Base-by-base conservation (phyloP, 2,329 filamentous ascomycete genomes). In the Cordyceps farinosa region DNA sequence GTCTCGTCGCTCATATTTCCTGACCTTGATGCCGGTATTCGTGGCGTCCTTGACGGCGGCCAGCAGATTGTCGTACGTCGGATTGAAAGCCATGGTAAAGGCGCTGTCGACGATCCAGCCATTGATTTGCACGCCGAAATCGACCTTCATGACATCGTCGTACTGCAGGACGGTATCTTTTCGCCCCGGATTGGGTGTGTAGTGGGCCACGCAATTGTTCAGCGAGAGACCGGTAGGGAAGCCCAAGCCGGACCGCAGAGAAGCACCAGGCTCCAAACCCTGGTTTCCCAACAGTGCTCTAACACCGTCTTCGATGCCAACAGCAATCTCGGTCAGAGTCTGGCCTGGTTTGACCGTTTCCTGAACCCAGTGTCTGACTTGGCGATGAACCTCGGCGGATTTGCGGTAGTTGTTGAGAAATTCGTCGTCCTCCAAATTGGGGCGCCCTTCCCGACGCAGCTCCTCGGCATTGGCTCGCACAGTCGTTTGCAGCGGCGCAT, bases 161-260 rank as follows among this genome's bases (percentile, higher is more conserved):
- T 87, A 73, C 68, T 89, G 80, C 42, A 93, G 77, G 11, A 91
- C 75, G 47, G 88, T 81, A 6, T 73, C 70, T 69, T 90, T 90
- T 74, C 93, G 92, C 27, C 90, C 90, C 0, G 90, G 87, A 70
- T 94, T 95, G 0, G 91, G 91, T 4, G 88, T 92, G 73, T 89
- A 95, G 76, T 95, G 91, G 1, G 91, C 91, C 0, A 90, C 90
- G 65, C 88, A 89, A 70, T 93, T 84, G 75, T 95, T 92, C 67
- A 95, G 82, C 71, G 88, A 91, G 50, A 95, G 78, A 58, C 91
- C 91, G 1, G 90, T 92, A 1, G 91, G 91, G 74, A 95, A 95
- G 0, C 89, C 91, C 82, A 94, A 88, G 40, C 91, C 91, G 30
- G 87, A 88, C 71, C 86, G 86, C 66, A 92, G 79, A 63, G 85